Base-by-base conservation (phyloP, 2,329 filamentous ascomycete genomes). In the Fusarium continuum region DNA sequence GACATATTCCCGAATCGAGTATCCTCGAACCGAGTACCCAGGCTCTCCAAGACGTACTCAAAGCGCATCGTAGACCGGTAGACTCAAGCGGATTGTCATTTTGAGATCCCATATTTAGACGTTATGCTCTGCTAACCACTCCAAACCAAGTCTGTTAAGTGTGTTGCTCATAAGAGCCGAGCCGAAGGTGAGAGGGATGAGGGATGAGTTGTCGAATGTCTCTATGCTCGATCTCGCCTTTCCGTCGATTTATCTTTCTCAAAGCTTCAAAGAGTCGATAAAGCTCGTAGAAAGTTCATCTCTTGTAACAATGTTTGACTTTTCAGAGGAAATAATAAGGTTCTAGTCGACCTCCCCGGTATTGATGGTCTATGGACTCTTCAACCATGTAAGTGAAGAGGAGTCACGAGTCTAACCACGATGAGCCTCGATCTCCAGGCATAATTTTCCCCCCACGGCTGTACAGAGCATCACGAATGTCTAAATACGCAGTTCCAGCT, bases 361-460 rank as follows among this genome's bases (percentile, higher is more conserved):
- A n/a, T n/a, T n/a, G n/a, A n/a, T 62, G 55, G 5, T 41, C 45
- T 14, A 51, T 32, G 23, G 44, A 63, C 26, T 63, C 65, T 11
- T 53, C 44, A 1, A 60, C 32, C 4, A 65, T 62, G 7, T 50
- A 63, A 22, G n/a, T 67, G 56, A 7, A 44, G 17, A 5, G 53
- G 45, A 2, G 43, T 45, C 57, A 68, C 67, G 11, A 52, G 35
- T n/a, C 31, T 44, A 64, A 67, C 64, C 64, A 67, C 8, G 52
- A 61, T 2, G 53, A 58, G 1, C 60, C 64, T 25, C 64, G 44
- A 8, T 63, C 61, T 25, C 57, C 56, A 0, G 61, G 64, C 7
- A 32, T 48, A 0, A 28, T 23, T 3, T n/a, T 29, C 2, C 40
- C 20, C 0, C 49, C 49, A 7, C 35, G 38, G 8, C 22, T 35